A percentile compares a stretch with the other conserved stretches of the same genome.
These are phyloP conservation scores for Flaveria bidentis DNA, from an alignment of 129 eudicot genomes.

Conservation along the genomic window DNA sequence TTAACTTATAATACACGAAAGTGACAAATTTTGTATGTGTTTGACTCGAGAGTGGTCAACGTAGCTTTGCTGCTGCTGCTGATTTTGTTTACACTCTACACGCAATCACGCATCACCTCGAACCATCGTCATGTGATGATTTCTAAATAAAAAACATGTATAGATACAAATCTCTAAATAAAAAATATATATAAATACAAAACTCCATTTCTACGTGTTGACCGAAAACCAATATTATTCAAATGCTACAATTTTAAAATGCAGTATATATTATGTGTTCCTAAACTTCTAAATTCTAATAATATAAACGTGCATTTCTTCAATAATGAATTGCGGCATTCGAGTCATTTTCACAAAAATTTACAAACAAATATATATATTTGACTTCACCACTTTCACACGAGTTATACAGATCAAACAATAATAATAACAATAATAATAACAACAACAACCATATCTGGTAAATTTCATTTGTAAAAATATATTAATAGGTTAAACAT, in stretches of 20 bases:
- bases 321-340: not conserved
- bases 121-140: conserved; percentile 27
- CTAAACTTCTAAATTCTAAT: not conserved
- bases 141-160: not conserved
- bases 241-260: not conserved
- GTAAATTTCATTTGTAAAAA: no score
- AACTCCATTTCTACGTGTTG: not conserved
- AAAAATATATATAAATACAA: not conserved
- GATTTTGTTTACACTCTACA: conserved; percentile 13
- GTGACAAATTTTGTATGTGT: conserved; percentile 15
- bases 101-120: conserved; percentile 31
- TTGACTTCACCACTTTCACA: no score
- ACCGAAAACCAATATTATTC: not conserved
- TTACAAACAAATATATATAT: not conserved
- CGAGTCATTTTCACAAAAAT: not conserved
- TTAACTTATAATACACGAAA: not conserved
- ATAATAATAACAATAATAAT: no score
- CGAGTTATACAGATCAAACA: no score
- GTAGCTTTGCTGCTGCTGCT: conserved; percentile 18
- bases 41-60: conserved; percentile 26
- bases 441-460: no score
- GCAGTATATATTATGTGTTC: no score
- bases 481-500: no score
- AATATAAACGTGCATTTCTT: conserved; percentile 1
- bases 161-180: not conserved